These are phyloP conservation scores for Rhizophora apiculata DNA, from an alignment of 345 rosid genomes.

Conservation along the genomic window DNA sequence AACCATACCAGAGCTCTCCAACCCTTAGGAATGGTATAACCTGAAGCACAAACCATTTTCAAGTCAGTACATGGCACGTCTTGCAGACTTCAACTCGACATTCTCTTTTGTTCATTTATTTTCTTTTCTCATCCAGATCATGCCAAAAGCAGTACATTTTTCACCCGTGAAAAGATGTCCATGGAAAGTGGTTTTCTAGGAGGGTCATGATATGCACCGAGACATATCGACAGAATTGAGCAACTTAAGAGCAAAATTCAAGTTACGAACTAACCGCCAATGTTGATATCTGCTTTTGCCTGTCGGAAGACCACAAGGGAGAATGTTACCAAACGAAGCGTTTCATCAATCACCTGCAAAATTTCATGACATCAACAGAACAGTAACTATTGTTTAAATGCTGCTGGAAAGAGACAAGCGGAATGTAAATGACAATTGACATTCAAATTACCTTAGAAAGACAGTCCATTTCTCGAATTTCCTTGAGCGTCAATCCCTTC, in stretches of 20 bases:
- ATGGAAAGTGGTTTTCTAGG: no score
- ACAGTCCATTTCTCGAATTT: constrained; percentile 69
- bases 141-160: no score
- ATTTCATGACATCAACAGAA: neutral
- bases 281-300: constrained; percentile 53
- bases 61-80: no score
- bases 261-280: constrained; percentile 43
- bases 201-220: neutral
- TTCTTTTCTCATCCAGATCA: no score
- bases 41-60: constrained; percentile 33
- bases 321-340: constrained; percentile 73
- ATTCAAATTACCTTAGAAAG: constrained; percentile 48
- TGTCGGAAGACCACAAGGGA: constrained; percentile 74
- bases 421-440: no score
- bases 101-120: no score
- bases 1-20: constrained; percentile 89
- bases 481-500: constrained; percentile 56
- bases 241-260: neutral
- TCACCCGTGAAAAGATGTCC: no score
- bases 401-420: no score
- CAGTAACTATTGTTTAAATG: no score
- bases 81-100: no score
- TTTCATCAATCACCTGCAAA: constrained; percentile 74
- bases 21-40: constrained; percentile 73
- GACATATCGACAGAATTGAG: neutral